Evolutionary conservation across 805 yeast species (phyloP), one percentile per base, ranked within the genome.

Genomic region (Jamesozyma gamospora): DNA sequence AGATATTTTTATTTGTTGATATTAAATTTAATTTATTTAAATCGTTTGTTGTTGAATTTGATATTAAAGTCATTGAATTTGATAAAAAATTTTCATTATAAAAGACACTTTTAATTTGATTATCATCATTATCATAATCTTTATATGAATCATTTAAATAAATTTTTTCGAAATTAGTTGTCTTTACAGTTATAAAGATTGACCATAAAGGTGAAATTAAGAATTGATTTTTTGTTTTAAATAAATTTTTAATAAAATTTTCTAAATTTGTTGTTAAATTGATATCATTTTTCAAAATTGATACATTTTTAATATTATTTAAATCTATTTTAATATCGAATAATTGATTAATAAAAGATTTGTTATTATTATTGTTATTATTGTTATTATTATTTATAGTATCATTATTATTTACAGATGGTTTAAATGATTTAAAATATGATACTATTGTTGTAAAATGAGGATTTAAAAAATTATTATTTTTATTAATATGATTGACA

Each of bases 121-220:
- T 16, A 18, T 21, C 26, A 19, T 37, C 37, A 14, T 25, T 16
- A 4, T 19, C 14, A 16, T 18, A 10, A 16, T 12, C 31, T 10
- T 33, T 33, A 9, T 29, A 14, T 10, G 37, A 64, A 65, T 21
- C 76, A 69, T 27, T 71, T 57, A 52, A 64, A 67, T 30, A 71
- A 53, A 49, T 70, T 69, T 46, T 65, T 67, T 46, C 72, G 55
- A 27, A 63, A 51, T 45, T 64, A 68, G 74, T 72, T 1, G 77
- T 69, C 47, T 67, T 69, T 10, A 71, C 58, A 1, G 77, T 75
- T 19, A 72, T 68, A 1, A 74, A 53, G 34, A 74, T 64, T 0
- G 74, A 60, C 80, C 80, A 75, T 3, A 74, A 42, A 3, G 79
- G 79, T 45, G 76, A 76, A 18, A 57, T 47, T 21, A 50, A 32